These are phyloP conservation scores for Colletotrichum spinosum DNA, from an alignment of 2,329 filamentous ascomycete genomes.

Conservation along the genomic window DNA sequence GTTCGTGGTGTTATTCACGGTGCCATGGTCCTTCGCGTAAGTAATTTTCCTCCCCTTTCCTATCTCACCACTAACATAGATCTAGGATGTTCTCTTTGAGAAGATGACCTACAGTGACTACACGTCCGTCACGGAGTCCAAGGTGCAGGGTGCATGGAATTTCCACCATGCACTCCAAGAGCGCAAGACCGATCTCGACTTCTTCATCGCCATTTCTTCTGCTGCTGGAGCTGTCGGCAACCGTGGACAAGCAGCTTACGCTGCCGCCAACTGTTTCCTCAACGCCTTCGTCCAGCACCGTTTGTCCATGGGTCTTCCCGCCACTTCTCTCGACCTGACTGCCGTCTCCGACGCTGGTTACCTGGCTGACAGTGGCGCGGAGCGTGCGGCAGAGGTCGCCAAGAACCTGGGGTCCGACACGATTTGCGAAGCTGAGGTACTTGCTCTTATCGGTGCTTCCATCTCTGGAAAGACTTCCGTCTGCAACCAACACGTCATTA, in stretches of 20 bases:
- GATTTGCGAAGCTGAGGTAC: constrained; percentile 64
- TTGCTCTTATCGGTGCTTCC: constrained; percentile 64
- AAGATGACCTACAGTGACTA: constrained; percentile 65
- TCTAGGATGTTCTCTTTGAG: constrained; percentile 61
- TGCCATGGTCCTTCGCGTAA: constrained; percentile 55
- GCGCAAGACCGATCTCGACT: constrained; percentile 53
- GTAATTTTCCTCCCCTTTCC: neutral
- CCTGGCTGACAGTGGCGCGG: constrained; percentile 58
- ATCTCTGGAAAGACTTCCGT: constrained; percentile 55
- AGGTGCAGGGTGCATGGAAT: constrained; percentile 66
- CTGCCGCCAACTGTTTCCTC: constrained; percentile 61
- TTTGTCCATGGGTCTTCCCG: constrained; percentile 52
- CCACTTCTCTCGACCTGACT: constrained; percentile 64
- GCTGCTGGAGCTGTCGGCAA: constrained; percentile 64
- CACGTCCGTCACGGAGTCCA: constrained; percentile 59
- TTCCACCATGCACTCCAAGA: constrained; percentile 58
- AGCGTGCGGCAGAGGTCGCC: constrained; percentile 57
- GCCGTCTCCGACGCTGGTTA: constrained; percentile 64
- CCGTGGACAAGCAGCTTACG: constrained; percentile 64
- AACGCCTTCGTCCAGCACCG: constrained; percentile 56
- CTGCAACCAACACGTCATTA: constrained; percentile 65
- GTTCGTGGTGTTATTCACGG: constrained; percentile 58
- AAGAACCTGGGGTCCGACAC: constrained; percentile 61
- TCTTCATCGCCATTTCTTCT: constrained; percentile 67
- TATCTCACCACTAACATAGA: constrained; percentile 11